These are phyloP conservation scores for Cercospora janseana DNA, from an alignment of 2,329 filamentous ascomycete genomes.

Conservation along the genomic window DNA sequence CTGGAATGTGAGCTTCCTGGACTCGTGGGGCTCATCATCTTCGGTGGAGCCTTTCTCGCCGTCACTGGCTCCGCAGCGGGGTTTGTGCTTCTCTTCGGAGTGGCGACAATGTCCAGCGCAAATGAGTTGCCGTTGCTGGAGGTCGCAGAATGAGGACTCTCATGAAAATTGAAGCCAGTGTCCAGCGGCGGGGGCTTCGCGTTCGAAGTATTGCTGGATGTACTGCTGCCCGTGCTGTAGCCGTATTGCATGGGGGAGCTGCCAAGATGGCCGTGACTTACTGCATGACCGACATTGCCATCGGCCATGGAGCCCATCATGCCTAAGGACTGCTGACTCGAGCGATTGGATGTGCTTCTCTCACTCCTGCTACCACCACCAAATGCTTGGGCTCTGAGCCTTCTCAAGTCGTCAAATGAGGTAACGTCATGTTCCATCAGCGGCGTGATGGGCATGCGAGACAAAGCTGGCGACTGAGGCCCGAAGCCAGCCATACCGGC, in stretches of 20 bases:
- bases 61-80: conserved; percentile 22
- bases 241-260: conserved; percentile 30
- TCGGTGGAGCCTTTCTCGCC: conserved; percentile 22
- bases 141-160: conserved; percentile 23
- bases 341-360: conserved; percentile 25
- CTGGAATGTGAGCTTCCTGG: conserved; percentile 30
- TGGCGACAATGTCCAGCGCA: conserved; percentile 25
- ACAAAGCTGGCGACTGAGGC: conserved; percentile 70
- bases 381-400: conserved; percentile 55
- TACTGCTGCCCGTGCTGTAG: conserved; percentile 27
- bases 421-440: conserved; percentile 30
- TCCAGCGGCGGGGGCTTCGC: conserved; percentile 11
- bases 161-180: conserved; percentile 17
- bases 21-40: conserved; percentile 13
- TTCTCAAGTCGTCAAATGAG: conserved; percentile 33
- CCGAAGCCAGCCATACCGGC: conserved; percentile 55
- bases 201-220: conserved; percentile 21
- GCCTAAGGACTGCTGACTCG: conserved; percentile 22
- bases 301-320: conserved; percentile 16
- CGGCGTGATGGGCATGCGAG: conserved; percentile 48
- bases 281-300: conserved; percentile 10
- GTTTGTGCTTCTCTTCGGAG: conserved; percentile 21
- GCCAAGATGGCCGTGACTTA: conserved; percentile 20
- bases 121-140: conserved; percentile 21
- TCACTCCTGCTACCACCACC: conserved; percentile 43